Base-by-base conservation (phyloP, 2,329 filamentous ascomycete genomes). In the Cladosporium oxysporum region DNA sequence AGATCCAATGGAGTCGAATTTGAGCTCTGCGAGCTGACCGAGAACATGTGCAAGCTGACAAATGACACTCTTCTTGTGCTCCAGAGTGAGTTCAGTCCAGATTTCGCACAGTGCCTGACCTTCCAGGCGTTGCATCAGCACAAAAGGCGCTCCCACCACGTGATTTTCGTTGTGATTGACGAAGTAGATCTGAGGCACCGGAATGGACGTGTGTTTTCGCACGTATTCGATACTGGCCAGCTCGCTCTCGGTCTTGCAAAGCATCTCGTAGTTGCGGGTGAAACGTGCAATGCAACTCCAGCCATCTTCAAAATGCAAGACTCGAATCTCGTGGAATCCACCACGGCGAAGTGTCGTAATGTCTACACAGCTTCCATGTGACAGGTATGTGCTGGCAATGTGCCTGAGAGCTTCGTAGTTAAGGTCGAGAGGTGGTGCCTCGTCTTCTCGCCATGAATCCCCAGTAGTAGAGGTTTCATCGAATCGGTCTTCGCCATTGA, bases 231-330 rank as follows among this genome's bases (percentile, higher is more conserved):
- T 59, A 62, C 68, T 68, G 4, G 66, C 69, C 21, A 55, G 26
- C 26, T 66, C 66, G 29, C 67, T 68, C 35, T 70, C 69, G 10
- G 41, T 53, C 21, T 65, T 58, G 8, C 23, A 23, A 5, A 64
- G 23, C 14, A 31, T 23, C 50, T 68, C 61, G 1, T 50, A 18
- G 26, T 69, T 58, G 23, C 68, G 55, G 0, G 64, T 65, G 59
- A 69, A 69, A 2, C 69, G 63, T 8, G 50, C 67, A 18, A 69
- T 65, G 55, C 67, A 69, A 18, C n/a, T 64, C 61, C 66, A 70
- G 4, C 66, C 69, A 58, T 71, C 70, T 18, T 64, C 64, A 49
- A 70, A 68, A 16, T 50, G 29, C 2, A 70, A 55, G 0, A 58
- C 14, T 1, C 33, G 18, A 37, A 70, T 58, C 7, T 67, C 67